These are phyloP conservation scores for Fraxinus pennsylvanica DNA, from an alignment of 257 asterid genomes.

Conservation along the genomic window DNA sequence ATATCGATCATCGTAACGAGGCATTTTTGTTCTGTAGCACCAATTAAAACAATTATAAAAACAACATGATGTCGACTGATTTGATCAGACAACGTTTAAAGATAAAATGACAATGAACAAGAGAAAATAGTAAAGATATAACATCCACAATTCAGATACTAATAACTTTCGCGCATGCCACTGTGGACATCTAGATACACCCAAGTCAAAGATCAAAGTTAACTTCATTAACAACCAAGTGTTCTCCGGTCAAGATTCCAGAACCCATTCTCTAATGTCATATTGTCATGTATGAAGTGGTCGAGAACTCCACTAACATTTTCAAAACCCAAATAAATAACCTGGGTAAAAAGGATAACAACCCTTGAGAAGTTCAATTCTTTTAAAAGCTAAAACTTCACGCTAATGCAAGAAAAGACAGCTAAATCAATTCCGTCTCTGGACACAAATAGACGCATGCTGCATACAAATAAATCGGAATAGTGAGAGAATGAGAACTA, in stretches of 20 bases:
- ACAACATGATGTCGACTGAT: background rate
- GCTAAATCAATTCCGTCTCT: too few relatives aligned
- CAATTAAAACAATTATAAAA: background rate
- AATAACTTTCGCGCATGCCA: background rate
- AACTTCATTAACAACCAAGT: background rate
- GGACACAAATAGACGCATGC: background rate
- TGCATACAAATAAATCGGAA: background rate
- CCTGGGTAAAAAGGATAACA: background rate
- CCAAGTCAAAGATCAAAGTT: background rate
- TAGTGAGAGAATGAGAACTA: background rate
- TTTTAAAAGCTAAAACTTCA: background rate
- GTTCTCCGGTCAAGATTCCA: background rate
- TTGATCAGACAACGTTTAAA: background rate
- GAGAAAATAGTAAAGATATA: background rate
- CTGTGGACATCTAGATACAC: background rate
- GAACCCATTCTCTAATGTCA: background rate
- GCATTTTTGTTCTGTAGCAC: slow-evolving; percentile 44
- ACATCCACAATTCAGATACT: too few relatives aligned
- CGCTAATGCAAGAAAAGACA: background rate
- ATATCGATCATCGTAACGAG: slow-evolving; percentile 66
- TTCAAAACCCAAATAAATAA: background rate
- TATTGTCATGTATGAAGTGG: background rate
- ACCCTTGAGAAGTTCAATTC: background rate
- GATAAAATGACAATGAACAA: background rate
- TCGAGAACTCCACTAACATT: background rate